Evolutionary conservation across 2,329 filamentous ascomycete species (phyloP).

Genomic region (Exophiala spinifera): DNA sequence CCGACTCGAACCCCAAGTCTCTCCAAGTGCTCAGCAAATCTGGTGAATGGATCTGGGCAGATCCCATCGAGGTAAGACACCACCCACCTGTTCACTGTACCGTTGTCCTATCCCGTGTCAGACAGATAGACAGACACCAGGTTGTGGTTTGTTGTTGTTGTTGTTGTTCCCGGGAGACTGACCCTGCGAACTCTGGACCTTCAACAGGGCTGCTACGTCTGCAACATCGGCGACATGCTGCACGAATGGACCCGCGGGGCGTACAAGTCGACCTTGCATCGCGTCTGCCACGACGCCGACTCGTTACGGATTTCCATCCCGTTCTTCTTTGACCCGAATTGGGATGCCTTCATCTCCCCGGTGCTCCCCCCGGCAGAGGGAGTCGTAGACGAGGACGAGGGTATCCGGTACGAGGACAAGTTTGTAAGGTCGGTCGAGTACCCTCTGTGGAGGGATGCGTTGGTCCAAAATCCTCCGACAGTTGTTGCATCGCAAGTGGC

Average conservation of each 20-base stretch:
- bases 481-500: no score
- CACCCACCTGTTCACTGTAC: no score
- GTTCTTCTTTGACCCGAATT: constrained; percentile 23
- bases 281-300: constrained; percentile 51
- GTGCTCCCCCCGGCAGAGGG: constrained; percentile 6
- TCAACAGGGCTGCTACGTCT: constrained; percentile 40
- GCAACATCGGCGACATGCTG: constrained; percentile 33
- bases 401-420: not conserved
- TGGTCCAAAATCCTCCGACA: not conserved
- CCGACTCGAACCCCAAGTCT: constrained; percentile 18
- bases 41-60: constrained; percentile 19
- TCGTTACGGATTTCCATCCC: constrained; percentile 19
- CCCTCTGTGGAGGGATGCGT: not conserved
- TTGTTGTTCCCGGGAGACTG: not conserved
- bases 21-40: constrained; percentile 18
- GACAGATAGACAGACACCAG: no score
- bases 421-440: not conserved
- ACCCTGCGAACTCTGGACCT: not conserved
- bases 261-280: constrained; percentile 54
- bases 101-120: not conserved
- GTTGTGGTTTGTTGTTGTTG: no score
- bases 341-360: constrained; percentile 19
- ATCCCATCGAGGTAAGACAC: constrained; percentile 16
- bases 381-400: not conserved
- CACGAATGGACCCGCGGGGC: constrained; percentile 46